phyloP scores from a whole-genome alignment of 768 basidiomycete species.

The Sarcodon aspratus region DNA sequence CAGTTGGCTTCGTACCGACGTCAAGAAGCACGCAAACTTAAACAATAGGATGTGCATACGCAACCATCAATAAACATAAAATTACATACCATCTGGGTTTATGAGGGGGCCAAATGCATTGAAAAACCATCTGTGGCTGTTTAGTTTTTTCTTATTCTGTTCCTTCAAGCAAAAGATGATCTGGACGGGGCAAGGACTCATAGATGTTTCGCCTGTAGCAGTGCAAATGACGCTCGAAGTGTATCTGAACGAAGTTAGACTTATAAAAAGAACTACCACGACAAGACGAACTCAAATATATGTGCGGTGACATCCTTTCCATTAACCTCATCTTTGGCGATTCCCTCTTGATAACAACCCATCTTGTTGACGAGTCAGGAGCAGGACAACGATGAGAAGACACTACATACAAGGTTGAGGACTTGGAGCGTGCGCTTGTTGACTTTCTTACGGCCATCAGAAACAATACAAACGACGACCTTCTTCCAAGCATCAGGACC shows the following conservation, averaged over 20 bases:
- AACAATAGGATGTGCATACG: background rate
- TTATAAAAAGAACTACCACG: background rate
- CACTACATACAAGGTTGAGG: conserved; percentile 50
- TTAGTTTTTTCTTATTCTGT: conserved; percentile 95
- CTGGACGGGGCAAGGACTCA: conserved; percentile 72
- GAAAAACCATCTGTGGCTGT: conserved; percentile 96
- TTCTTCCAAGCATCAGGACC: conserved; percentile 88
- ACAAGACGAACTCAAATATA: conserved; percentile 67
- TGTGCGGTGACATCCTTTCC: conserved; percentile 91
- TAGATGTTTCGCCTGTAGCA: conserved; percentile 68
- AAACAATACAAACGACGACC: conserved; percentile 80
- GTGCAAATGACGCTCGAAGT: conserved; percentile 73
- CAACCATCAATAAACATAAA: conserved; percentile 1
- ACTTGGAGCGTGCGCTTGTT: conserved; percentile 89
- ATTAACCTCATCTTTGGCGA: conserved; percentile 78
- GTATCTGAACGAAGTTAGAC: conserved; percentile 31
- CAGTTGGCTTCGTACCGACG: conserved; percentile 91
- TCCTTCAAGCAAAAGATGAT: conserved; percentile 89
- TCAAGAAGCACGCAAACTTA: conserved; percentile 84
- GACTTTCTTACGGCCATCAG: conserved; percentile 77
- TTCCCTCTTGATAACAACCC: conserved; percentile 84
- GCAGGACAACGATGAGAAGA: conserved; percentile 1
- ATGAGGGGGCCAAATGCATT: conserved; percentile 88
- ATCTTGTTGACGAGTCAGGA: conserved; percentile 33
- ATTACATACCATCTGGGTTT: conserved; percentile 58